These are phyloP conservation scores for Cordyceps tenuipes DNA, from an alignment of 2,329 filamentous ascomycete species.

Conservation along the genomic window DNA sequence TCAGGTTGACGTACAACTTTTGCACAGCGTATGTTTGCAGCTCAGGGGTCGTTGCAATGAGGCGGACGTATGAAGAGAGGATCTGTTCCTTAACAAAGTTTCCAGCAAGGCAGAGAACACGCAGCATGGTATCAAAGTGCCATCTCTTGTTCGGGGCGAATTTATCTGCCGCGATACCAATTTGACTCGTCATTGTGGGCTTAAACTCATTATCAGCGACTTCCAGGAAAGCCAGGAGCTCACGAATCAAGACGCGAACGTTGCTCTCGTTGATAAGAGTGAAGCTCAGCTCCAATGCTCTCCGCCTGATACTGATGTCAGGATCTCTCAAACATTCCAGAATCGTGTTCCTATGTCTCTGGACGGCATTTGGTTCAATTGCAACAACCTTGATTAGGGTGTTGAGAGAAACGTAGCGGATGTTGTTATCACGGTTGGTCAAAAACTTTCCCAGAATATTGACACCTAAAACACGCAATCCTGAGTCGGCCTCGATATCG, in stretches of 20 bases:
- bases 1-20: slow-evolving; percentile 83
- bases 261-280: slow-evolving; percentile 97
- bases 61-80: slow-evolving; percentile 87
- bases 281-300: slow-evolving; percentile 95
- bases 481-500: slow-evolving; percentile 95
- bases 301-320: slow-evolving; percentile 92
- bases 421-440: slow-evolving; percentile 98
- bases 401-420: slow-evolving; percentile 94
- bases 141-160: slow-evolving; percentile 96
- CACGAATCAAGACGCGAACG: slow-evolving; percentile 84
- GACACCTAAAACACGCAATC: slow-evolving; percentile 85
- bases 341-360: slow-evolving; percentile 94
- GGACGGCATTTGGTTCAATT: slow-evolving; percentile 94
- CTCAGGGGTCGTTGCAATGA: slow-evolving; percentile 90
- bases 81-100: slow-evolving; percentile 99
- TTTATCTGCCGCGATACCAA: slow-evolving; percentile 91
- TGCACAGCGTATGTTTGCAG: slow-evolving; percentile 94
- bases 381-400: slow-evolving; percentile 97
- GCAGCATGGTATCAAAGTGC: slow-evolving; percentile 96
- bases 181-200: slow-evolving; percentile 95
- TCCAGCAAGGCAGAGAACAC: slow-evolving; percentile 85
- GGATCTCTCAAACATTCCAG: slow-evolving; percentile 92
- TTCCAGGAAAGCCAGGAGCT: slow-evolving; percentile 89
- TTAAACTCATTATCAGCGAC: slow-evolving; percentile 99
- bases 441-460: slow-evolving; percentile 98